Base-by-base conservation (phyloP, 2,329 filamentous ascomycete genomes). In the Beauveria sp. region DNA sequence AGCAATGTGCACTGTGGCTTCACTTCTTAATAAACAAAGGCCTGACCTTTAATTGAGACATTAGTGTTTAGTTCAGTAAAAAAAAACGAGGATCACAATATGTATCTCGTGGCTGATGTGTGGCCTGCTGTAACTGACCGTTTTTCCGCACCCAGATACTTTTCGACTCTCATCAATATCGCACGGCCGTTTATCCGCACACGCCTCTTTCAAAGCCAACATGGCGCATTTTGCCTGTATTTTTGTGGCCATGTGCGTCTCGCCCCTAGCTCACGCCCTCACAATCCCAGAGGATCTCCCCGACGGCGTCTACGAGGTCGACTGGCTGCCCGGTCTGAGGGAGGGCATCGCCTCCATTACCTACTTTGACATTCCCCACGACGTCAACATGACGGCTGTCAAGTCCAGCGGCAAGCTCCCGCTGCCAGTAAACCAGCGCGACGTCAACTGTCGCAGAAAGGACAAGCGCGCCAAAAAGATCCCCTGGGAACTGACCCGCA, bases 281-380 rank as follows among this genome's bases (percentile, higher is more conserved):
- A 24, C 26, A 9, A 22, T 61, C 6, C 59, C 51, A 24, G 18
- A 50, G 0, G 22, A 55, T 14, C 52, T 56, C 37, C 43, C 44
- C 16, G 44, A 55, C 22, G 59, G 51, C 51, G 59, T 61, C 24
- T 61, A 56, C 46, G 28, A 61, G 37, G 41, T 55, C 24, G 41
- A 34, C 52, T 56, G 30, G 34, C 9, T 43, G 9, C 51, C 41
- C 10, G 20, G 41, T 12, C 8, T 5, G 3, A 22, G 20, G 22
- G 51, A 20, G 30, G 14, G 20, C 1, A 20, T 54, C 30, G 51
- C 28, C 50, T 34, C 20, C 8, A 47, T 41, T 20, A 60, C 41
- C 5, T 55, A 56, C 22, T 61, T 56, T 34, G 51, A 61, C 22
- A 40, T 51, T 5, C 51, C 52, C 7, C 26, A 43, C 58, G 51